A percentile compares a stretch with the other conserved stretches of the same genome.
Evolutionary conservation across 2,329 filamentous ascomycete species (phyloP).

Genomic region (Ascochyta pisi): DNA sequence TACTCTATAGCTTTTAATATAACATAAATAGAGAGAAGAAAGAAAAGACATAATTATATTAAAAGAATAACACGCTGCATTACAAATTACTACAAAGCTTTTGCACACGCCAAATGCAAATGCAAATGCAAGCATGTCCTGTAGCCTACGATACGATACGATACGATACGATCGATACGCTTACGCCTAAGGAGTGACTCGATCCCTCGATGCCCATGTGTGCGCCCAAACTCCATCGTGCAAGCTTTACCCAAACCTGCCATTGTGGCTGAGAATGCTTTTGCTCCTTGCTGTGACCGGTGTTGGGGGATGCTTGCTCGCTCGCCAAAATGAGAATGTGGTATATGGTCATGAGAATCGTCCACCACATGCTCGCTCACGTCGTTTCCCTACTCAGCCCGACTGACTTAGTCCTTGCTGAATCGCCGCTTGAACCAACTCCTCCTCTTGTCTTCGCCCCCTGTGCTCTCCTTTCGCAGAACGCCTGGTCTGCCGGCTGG

Average conservation of each 20-base stretch:
- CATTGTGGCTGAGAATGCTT: not conserved
- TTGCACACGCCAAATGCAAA: not conserved
- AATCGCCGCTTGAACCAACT: slow-evolving; percentile 88
- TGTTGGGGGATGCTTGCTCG: not conserved
- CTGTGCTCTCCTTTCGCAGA: slow-evolving; percentile 32
- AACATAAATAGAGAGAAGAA: not conserved
- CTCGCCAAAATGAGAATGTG: slow-evolving; percentile 1
- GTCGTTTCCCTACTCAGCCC: no score
- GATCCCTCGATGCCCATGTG: not conserved
- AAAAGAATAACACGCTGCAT: slow-evolving; percentile 9
- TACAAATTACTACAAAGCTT: slow-evolving; percentile 37
- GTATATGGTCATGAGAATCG: slow-evolving; percentile 15
- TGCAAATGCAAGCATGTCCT: slow-evolving; percentile 5
- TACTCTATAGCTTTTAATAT: slow-evolving; percentile 28
- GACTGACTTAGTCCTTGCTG: slow-evolving; percentile 63
- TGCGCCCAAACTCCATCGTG: slow-evolving; percentile 20
- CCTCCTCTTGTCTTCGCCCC: slow-evolving; percentile 69
- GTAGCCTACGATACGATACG: slow-evolving; percentile 6
- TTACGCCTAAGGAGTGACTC: slow-evolving; percentile 26
- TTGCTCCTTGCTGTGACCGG: not conserved
- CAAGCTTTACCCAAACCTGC: not conserved
- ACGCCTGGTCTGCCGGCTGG: slow-evolving; percentile 24
- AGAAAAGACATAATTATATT: no score
- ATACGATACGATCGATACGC: not conserved
- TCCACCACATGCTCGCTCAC: slow-evolving; percentile 10